These are phyloP conservation scores for Xylaria scruposa DNA, from an alignment of 495 filamentous ascomycete species.

Conservation along the genomic window DNA sequence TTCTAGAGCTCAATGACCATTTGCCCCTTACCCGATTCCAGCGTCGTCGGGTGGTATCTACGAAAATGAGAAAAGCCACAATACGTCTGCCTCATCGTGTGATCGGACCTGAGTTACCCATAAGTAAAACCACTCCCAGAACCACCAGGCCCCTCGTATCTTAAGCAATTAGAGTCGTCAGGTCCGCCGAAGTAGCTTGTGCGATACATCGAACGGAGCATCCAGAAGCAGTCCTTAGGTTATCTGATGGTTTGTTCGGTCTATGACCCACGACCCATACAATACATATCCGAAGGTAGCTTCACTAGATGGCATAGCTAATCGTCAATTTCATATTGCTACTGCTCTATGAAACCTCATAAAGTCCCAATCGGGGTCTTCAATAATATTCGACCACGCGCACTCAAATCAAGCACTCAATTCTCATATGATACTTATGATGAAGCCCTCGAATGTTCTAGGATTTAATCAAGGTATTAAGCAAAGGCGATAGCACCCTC, in stretches of 20 bases:
- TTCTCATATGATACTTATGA: not conserved
- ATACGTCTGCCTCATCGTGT: not conserved
- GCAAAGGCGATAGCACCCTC: not conserved
- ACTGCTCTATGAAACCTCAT: not conserved
- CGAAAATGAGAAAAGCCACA: conserved; percentile 11
- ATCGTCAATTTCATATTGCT: not conserved
- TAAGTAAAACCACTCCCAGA: not conserved
- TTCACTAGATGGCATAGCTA: not conserved
- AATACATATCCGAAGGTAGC: not conserved
- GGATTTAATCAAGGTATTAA: not conserved
- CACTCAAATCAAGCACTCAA: not conserved
- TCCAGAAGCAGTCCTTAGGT: not conserved
- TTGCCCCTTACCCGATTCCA: not conserved
- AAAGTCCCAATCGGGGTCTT: not conserved
- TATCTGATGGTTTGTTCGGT: not conserved
- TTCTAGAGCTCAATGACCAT: not conserved
- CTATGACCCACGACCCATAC: not conserved
- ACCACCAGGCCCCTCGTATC: not conserved
- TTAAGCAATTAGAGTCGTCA: not conserved
- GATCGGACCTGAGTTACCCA: not conserved
- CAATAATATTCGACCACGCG: not conserved
- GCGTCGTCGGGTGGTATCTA: not conserved
- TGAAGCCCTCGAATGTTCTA: not conserved
- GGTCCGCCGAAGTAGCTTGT: not conserved
- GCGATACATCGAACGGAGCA: not conserved